These are phyloP conservation scores for Hymenoscyphus albidus DNA, from an alignment of 2,329 filamentous ascomycete species.

Conservation along the genomic window DNA sequence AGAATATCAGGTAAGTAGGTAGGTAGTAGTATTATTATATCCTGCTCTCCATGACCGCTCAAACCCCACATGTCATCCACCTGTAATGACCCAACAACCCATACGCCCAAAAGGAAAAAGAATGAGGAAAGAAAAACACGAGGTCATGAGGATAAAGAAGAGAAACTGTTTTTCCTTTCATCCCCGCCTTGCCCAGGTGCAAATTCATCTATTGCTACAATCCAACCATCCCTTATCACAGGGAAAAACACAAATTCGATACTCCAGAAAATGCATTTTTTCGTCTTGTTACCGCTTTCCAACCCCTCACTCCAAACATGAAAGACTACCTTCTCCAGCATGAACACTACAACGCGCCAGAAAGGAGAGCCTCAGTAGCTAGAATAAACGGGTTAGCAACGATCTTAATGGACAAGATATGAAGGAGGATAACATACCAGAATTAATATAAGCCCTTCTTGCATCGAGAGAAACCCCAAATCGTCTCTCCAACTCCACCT, in stretches of 20 bases:
- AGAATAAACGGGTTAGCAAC: neutral
- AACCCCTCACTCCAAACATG: neutral
- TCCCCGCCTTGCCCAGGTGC: neutral
- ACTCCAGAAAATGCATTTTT: conserved; percentile 4
- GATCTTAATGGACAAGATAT: neutral
- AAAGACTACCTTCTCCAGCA: neutral
- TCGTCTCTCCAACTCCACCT: conserved; percentile 83
- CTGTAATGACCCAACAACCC: neutral
- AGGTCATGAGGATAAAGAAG: neutral
- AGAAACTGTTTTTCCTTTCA: neutral
- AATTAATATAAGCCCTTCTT: conserved; percentile 91
- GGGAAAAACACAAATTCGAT: neutral
- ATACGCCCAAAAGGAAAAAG: neutral
- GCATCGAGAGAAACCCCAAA: conserved; percentile 84
- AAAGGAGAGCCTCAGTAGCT: conserved; percentile 5
- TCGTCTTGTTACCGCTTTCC: neutral
- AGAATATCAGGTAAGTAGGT: neutral
- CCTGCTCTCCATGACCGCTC: neutral
- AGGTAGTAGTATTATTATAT: conserved; percentile 5
- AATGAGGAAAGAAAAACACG: neutral
- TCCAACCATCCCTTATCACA: conserved; percentile 1
- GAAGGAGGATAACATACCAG: conserved; percentile 59
- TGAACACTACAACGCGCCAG: neutral
- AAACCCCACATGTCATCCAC: neutral
- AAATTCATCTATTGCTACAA: conserved; percentile 4